Conservation (phyloP, 179 eudicot species). For the Gypsophila paniculata region DNA sequence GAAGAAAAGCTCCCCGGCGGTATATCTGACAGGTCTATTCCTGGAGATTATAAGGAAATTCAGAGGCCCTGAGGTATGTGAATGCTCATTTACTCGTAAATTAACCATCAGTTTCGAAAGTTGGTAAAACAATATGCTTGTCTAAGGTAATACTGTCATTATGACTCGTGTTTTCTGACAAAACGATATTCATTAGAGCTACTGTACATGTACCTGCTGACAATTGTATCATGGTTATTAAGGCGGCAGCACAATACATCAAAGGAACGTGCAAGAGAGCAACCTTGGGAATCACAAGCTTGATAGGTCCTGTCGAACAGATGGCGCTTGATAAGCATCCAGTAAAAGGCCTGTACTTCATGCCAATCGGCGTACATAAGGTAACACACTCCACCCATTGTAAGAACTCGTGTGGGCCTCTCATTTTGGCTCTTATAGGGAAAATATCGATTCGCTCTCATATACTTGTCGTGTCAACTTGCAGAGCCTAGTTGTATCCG, state of each 20-base stretch:
- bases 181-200: neutral
- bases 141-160: neutral
- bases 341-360: conserved; percentile 55
- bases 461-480: too few relatives aligned
- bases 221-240: conserved; percentile 14
- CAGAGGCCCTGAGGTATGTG: conserved; percentile 66
- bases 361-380: conserved; percentile 63
- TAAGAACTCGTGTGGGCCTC: too few relatives aligned
- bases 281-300: conserved; percentile 59
- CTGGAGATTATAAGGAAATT: conserved; percentile 43
- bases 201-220: neutral
- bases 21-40: conserved; percentile 51
- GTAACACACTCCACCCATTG: conserved; percentile 27
- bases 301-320: conserved; percentile 65
- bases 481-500: too few relatives aligned
- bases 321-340: conserved; percentile 57
- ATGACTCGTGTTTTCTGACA: neutral
- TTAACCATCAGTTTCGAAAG: neutral
- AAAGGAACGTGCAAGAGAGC: conserved; percentile 53
- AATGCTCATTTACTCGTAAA: neutral
- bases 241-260: conserved; percentile 56
- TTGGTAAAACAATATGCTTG: neutral
- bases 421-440: too few relatives aligned
- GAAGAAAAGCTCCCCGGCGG: conserved; percentile 52
- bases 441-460: too few relatives aligned